Evolutionary conservation across 176 grass and related monocot species (phyloP).

Genomic region (Neostapfia colusana): DNA sequence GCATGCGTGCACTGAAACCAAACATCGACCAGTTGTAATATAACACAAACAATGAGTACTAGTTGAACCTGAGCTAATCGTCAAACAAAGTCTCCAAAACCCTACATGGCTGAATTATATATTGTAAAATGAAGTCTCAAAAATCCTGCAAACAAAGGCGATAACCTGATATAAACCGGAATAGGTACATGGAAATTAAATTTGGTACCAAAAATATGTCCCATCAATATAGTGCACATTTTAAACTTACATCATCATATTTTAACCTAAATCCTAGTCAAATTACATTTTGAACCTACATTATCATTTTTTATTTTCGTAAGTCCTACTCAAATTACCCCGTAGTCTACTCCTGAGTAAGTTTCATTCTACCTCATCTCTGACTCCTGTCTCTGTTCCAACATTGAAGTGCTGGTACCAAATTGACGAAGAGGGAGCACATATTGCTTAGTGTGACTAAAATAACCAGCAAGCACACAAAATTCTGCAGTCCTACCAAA

Average conservation of each 20-base stretch:
- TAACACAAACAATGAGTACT: not conserved
- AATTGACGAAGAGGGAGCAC: not conserved
- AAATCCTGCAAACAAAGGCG: not conserved
- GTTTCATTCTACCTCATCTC: not conserved
- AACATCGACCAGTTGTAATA: not conserved
- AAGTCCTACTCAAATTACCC: not conserved
- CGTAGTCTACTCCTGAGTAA: not conserved
- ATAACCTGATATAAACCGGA: not conserved
- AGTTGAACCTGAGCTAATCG: not conserved
- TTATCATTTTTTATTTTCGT: not conserved
- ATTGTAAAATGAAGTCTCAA: too few relatives aligned
- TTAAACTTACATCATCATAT: not conserved
- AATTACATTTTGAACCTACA: not conserved
- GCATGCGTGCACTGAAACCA: not conserved
- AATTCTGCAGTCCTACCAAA: not conserved
- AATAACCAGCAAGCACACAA: not conserved
- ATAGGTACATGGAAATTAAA: not conserved
- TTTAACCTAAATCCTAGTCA: not conserved
- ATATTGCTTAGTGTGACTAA: not conserved
- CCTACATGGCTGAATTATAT: not conserved
- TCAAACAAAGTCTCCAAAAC: not conserved
- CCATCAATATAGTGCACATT: not conserved
- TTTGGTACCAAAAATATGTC: not conserved
- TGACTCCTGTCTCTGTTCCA: not conserved
- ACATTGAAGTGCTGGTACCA: not conserved